Conservation (phyloP, 2,329 filamentous ascomycete genomes). For the Teratosphaeria destructans region DNA sequence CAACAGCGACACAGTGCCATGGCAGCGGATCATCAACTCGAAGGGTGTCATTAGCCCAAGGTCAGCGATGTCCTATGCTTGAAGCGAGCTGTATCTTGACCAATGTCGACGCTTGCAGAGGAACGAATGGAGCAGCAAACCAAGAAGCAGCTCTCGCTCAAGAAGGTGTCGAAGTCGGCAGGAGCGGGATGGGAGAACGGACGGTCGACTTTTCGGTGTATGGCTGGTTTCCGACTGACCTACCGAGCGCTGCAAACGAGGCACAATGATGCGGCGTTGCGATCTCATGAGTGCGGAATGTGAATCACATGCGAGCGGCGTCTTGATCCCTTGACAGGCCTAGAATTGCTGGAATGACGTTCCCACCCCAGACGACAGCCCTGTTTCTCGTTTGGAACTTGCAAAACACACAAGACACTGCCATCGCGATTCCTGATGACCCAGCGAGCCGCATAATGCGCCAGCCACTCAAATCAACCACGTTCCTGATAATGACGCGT, state of each 20-base stretch:
- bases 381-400: background rate
- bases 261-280: conserved; percentile 4
- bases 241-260: conserved; percentile 22
- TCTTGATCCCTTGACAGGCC: background rate
- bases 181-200: conserved; percentile 37
- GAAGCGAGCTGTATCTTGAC: background rate
- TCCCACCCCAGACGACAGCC: background rate
- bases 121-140: conserved; percentile 33
- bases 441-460: background rate
- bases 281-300: background rate
- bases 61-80: conserved; percentile 34
- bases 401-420: background rate
- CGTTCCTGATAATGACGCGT: background rate
- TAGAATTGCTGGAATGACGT: background rate
- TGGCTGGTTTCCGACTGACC: conserved; percentile 38
- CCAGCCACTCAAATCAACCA: background rate
- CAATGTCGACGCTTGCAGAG: conserved; percentile 12
- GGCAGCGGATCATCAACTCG: conserved; percentile 86
- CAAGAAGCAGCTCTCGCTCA: conserved; percentile 37
- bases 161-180: conserved; percentile 39
- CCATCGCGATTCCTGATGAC: background rate
- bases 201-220: conserved; percentile 35
- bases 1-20: conserved; percentile 72
- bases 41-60: conserved; percentile 79
- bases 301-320: background rate